A percentile compares a stretch with the other conserved stretches of the same genome.
These are phyloP conservation scores for Mycena belliarum DNA, from an alignment of 768 basidiomycete genomes.

Conservation along the genomic window DNA sequence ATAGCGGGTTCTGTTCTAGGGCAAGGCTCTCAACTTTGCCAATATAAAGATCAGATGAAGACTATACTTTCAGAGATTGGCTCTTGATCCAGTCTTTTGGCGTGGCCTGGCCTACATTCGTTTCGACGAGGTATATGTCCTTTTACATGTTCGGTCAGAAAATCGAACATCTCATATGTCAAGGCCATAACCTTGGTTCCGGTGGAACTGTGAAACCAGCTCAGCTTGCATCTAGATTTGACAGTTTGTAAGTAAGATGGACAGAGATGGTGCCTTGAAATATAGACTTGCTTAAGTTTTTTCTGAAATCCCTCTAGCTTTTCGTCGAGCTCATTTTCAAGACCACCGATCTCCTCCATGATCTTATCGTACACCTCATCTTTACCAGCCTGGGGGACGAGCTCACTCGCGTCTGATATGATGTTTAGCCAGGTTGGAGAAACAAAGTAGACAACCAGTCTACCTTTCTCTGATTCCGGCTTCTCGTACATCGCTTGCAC, in stretches of 20 bases:
- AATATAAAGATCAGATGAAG: neutral
- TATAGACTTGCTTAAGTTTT: constrained; percentile 56
- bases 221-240: constrained; percentile 47
- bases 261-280: constrained; percentile 2
- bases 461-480: constrained; percentile 60
- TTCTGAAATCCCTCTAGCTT: constrained; percentile 67
- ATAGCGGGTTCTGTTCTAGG: constrained; percentile 74
- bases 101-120: constrained; percentile 51
- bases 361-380: constrained; percentile 84
- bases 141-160: constrained; percentile 28
- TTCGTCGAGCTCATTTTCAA: constrained; percentile 74
- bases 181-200: constrained; percentile 94
- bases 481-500: constrained; percentile 71
- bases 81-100: constrained; percentile 85
- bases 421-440: neutral
- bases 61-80: constrained; percentile 72
- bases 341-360: constrained; percentile 61
- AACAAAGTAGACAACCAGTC: neutral
- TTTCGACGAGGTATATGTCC: constrained; percentile 92
- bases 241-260: constrained; percentile 36
- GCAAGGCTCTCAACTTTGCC: neutral
- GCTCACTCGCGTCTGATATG: constrained; percentile 58
- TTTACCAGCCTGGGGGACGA: constrained; percentile 82
- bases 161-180: no score
- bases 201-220: constrained; percentile 75